Percentiles rank a stretch among this genome's conserved stretches.
Evolutionary conservation across 192 early-diverging fungal genomes (phyloP).

Genomic region (Mortierella hygrophila): DNA sequence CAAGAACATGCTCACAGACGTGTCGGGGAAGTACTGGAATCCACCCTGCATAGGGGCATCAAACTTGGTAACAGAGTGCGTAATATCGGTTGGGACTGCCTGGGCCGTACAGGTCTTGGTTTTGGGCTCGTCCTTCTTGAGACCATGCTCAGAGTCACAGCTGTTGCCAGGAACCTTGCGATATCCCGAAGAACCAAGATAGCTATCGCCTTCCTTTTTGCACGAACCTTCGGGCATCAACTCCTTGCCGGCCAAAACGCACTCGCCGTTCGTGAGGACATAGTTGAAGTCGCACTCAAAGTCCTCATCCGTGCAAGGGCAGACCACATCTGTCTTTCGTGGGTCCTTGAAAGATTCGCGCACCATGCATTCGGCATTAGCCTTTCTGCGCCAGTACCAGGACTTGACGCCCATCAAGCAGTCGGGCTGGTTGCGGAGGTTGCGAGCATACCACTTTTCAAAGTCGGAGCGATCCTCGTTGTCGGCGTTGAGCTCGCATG

Average conservation of each 20-base stretch:
- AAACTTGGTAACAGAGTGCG: slow-evolving; percentile 41
- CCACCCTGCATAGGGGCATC: slow-evolving; percentile 25
- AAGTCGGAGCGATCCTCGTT: slow-evolving; percentile 75
- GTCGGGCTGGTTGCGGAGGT: slow-evolving; percentile 64
- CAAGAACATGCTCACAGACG: slow-evolving; percentile 71
- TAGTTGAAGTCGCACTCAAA: slow-evolving; percentile 96
- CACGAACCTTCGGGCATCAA: slow-evolving; percentile 75
- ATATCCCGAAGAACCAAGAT: slow-evolving; percentile 82
- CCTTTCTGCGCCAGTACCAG: slow-evolving; percentile 83
- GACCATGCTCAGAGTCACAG: slow-evolving; percentile 67
- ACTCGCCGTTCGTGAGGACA: slow-evolving; percentile 68
- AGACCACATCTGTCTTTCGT: slow-evolving; percentile 67
- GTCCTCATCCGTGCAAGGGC: slow-evolving; percentile 85
- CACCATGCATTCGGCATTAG: slow-evolving; percentile 82
- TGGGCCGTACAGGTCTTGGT: slow-evolving; percentile 66
- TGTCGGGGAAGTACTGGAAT: slow-evolving; percentile 75
- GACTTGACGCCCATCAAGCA: slow-evolving; percentile 87
- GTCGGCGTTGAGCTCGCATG: slow-evolving; percentile 73
- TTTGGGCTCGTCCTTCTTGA: slow-evolving; percentile 67
- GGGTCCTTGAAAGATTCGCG: slow-evolving; percentile 71
- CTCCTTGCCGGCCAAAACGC: slow-evolving; percentile 69
- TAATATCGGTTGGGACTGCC: slow-evolving; percentile 44
- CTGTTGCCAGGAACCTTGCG: slow-evolving; percentile 88
- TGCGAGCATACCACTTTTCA: slow-evolving; percentile 79
- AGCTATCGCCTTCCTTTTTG: slow-evolving; percentile 69